phyloP scores from a whole-genome alignment of 2,329 filamentous ascomycete species.

The Karstenula rhodostoma region DNA sequence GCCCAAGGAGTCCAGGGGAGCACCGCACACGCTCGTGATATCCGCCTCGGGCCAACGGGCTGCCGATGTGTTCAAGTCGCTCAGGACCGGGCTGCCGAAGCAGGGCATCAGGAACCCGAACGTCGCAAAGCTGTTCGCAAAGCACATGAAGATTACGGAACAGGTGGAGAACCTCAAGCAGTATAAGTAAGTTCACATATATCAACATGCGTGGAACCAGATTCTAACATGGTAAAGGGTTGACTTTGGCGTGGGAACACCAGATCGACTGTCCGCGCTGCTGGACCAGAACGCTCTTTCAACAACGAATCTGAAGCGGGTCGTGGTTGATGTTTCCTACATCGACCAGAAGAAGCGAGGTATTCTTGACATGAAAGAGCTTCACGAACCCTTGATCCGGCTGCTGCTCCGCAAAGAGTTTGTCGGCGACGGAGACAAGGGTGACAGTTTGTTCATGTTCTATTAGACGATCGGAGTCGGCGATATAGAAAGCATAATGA shows the following conservation, averaged over 20 bases:
- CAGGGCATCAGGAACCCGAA: slow-evolving; percentile 68
- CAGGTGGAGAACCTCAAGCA: slow-evolving; percentile 78
- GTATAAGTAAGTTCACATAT: slow-evolving; percentile 54
- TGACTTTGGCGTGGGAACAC: slow-evolving; percentile 90
- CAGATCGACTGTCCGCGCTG: slow-evolving; percentile 80
- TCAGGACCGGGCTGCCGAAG: slow-evolving; percentile 65
- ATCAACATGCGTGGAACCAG: neutral
- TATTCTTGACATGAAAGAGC: slow-evolving; percentile 94
- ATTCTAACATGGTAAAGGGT: slow-evolving; percentile 62
- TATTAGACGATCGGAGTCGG: slow-evolving; percentile 27
- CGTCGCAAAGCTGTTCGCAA: slow-evolving; percentile 94
- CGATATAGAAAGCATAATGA: neutral
- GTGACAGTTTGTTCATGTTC: slow-evolving; percentile 42
- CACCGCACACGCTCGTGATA: slow-evolving; percentile 84
- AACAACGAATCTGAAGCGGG: slow-evolving; percentile 73
- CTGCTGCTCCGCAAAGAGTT: slow-evolving; percentile 77
- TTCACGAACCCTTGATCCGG: slow-evolving; percentile 78
- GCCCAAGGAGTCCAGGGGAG: slow-evolving; percentile 66
- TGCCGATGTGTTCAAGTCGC: slow-evolving; percentile 81
- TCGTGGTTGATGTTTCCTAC: slow-evolving; percentile 90
- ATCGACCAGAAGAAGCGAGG: slow-evolving; percentile 95
- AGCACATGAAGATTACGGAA: slow-evolving; percentile 95
- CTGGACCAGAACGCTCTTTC: slow-evolving; percentile 82
- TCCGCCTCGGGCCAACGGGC: slow-evolving; percentile 84
- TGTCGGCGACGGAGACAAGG: slow-evolving; percentile 49